These are phyloP conservation scores for Aspergillus cejpii DNA, from an alignment of 2,329 filamentous ascomycete species.

Conservation along the genomic window DNA sequence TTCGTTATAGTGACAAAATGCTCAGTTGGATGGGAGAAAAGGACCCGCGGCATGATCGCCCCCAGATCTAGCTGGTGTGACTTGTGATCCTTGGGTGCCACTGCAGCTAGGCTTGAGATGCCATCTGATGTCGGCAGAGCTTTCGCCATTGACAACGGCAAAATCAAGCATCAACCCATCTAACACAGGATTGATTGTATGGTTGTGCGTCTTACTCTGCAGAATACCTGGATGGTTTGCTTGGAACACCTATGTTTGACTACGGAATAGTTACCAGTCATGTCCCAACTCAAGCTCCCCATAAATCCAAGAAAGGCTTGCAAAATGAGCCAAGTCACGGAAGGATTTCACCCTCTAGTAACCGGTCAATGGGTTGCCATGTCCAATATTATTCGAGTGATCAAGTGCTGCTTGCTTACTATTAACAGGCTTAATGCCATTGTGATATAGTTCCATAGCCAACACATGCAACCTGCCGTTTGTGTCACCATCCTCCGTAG, in stretches of 20 bases:
- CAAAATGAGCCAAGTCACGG: no score
- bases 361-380: no score
- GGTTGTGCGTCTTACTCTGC: no score
- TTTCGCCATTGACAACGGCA: background rate
- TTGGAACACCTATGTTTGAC: no score
- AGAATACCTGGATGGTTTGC: no score
- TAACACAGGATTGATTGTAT: background rate
- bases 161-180: no score
- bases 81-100: background rate
- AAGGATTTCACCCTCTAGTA: no score
- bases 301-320: no score
- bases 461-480: background rate
- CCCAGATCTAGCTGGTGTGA: background rate
- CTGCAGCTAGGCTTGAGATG: background rate
- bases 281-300: no score
- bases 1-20: no score
- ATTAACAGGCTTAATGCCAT: conserved; percentile 2
- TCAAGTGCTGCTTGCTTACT: background rate
- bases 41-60: background rate
- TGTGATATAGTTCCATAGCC: background rate
- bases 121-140: background rate
- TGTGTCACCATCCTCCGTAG: background rate
- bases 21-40: background rate
- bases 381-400: background rate
- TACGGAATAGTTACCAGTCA: no score